Percentiles rank a stretch among this genome's conserved stretches.
These are phyloP conservation scores for Populus tremula DNA, from an alignment of 345 rosid species.

Conservation along the genomic window DNA sequence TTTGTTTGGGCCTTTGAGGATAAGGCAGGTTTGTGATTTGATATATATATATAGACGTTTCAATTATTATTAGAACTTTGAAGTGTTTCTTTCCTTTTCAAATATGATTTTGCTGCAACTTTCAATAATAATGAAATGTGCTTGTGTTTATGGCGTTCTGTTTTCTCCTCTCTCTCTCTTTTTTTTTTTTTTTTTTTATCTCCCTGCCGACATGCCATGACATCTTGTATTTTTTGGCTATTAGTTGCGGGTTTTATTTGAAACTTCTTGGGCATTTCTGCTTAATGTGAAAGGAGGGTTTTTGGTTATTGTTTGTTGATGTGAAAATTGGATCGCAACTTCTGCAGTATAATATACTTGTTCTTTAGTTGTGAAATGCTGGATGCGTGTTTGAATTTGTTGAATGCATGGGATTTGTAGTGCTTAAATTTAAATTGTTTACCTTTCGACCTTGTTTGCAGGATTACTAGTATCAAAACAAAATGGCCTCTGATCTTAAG, in stretches of 20 bases:
- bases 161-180: background rate
- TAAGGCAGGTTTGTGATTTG: background rate
- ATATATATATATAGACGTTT: too few species aligned
- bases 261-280: background rate
- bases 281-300: conserved; percentile 5
- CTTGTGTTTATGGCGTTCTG: background rate
- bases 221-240: background rate
- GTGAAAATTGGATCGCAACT: background rate
- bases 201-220: conserved; percentile 1
- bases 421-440: background rate
- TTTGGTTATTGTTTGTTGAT: conserved; percentile 1
- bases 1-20: background rate
- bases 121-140: background rate
- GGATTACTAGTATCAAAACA: conserved; percentile 30
- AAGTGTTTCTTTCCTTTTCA: background rate
- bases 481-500: conserved; percentile 68
- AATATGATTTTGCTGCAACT: background rate
- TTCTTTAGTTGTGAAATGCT: background rate
- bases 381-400: background rate
- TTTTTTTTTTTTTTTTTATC: background rate
- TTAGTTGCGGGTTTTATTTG: background rate
- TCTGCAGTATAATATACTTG: background rate
- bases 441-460: conserved; percentile 21
- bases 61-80: background rate
- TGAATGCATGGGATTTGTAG: background rate